Base-by-base conservation (phyloP, 208 protist species). In the Leptomonas pyrrhocoris region DNA sequence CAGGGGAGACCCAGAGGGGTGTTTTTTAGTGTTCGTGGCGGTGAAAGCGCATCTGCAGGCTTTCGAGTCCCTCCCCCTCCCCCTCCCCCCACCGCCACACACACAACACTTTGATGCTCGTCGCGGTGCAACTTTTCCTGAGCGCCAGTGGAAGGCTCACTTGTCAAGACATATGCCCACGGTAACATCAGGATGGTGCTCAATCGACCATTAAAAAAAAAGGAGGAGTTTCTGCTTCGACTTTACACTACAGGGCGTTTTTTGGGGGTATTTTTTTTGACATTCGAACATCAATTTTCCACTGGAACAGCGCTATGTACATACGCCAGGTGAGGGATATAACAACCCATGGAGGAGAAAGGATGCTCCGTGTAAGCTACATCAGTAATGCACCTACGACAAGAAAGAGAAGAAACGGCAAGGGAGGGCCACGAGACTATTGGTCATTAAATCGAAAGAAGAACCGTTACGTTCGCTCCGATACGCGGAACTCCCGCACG, bases 401-500 rank as follows among this genome's bases (percentile, higher is more conserved):
- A 58, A 31, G 2, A 58, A 58, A 7, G n/a, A 45, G 5, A 63
- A 50, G 23, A 49, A 28, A 12, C n/a, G 25, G 15, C 5, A 59
- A n/a, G 63, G 48, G 76, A 75, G 36, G 58, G 40, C 9, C 3
- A 38, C 3, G 34, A 9, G 34, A 38, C 7, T 12, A 3, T 38
- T 3, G 9, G 34, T 38, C 7, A 38, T 9, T n/a, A n/a, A n/a
- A n/a, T n/a, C n/a, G n/a, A n/a, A 71, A 16, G 59, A 23, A 28
- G 7, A 56, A n/a, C 53, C 38, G 28, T 68, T 21, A 66, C 51
- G 34, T 64, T 3, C 36, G 42, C 31, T 76, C 31, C 2, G 57
- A 73, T 15, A 77, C 27, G 25, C 50, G 40, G 51, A 75, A 72
- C 34, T 89, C 81, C 25, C 84, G 79, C 7, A 97, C 78, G 58